Evolutionary conservation across 768 basidiomycete species (phyloP).

Genomic region (Polyporus arcularius): DNA sequence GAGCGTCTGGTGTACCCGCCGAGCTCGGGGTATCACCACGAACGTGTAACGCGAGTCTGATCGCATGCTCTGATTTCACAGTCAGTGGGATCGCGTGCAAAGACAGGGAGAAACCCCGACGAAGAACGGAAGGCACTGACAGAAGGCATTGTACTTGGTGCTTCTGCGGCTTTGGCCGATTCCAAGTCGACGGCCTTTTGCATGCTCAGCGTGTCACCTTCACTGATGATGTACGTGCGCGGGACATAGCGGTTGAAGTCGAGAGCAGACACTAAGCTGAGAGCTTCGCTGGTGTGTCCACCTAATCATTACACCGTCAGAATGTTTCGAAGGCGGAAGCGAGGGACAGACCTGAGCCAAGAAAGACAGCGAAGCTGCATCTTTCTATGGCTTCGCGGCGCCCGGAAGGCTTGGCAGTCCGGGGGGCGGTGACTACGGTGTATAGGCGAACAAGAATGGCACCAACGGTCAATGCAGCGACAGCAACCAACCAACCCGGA

Average conservation of each 20-base stretch:
- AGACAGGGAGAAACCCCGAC: slow-evolving; percentile 3
- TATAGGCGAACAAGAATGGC: background rate
- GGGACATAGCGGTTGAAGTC: slow-evolving; percentile 75
- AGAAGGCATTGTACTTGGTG: slow-evolving; percentile 14
- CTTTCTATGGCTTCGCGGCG: slow-evolving; percentile 18
- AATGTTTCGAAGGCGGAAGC: background rate
- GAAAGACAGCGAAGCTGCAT: slow-evolving; percentile 75
- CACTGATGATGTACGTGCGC: slow-evolving; percentile 78
- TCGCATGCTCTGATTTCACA: slow-evolving; percentile 4
- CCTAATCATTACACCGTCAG: slow-evolving; percentile 48
- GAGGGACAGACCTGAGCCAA: slow-evolving; percentile 78
- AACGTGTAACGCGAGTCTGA: slow-evolving; percentile 44
- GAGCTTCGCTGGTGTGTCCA: slow-evolving; percentile 90
- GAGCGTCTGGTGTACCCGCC: slow-evolving; percentile 81
- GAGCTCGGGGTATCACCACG: slow-evolving; percentile 80
- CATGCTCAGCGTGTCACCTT: slow-evolving; percentile 79
- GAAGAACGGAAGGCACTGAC: slow-evolving; percentile 16
- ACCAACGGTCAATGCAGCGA: background rate
- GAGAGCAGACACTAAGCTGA: slow-evolving; percentile 69
- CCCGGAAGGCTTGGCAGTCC: slow-evolving; percentile 4
- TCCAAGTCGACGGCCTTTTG: slow-evolving; percentile 74
- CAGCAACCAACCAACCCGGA: background rate
- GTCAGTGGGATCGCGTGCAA: slow-evolving; percentile 1
- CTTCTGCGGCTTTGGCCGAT: slow-evolving; percentile 31
- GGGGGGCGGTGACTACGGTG: background rate